phyloP scores from a whole-genome alignment of 208 protist genomes.

The Leishmania arabica region DNA sequence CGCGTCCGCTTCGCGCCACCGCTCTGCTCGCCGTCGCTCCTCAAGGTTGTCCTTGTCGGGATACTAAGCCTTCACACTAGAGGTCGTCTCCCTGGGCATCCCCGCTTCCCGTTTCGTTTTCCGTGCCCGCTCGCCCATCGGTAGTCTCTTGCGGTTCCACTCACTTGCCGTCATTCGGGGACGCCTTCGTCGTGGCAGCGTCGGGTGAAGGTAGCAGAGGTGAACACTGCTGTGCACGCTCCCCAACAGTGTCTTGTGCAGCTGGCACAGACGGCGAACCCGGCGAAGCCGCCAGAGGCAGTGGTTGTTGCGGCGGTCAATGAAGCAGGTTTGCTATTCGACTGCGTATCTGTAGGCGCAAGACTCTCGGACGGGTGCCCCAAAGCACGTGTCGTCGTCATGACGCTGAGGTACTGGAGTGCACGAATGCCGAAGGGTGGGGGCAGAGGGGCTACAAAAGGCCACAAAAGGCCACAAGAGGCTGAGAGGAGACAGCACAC shows the following conservation, averaged over 20 bases:
- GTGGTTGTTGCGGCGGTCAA: not conserved
- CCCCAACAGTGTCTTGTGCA: not conserved
- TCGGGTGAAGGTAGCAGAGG: not conserved
- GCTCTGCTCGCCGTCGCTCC: not conserved
- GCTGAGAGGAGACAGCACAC: not conserved
- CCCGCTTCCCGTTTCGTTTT: not conserved
- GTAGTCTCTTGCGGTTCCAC: not conserved
- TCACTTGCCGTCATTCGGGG: not conserved
- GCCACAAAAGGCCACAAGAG: not conserved
- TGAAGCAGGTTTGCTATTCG: not conserved
- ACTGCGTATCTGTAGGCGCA: not conserved
- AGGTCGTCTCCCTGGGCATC: no score
- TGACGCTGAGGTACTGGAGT: not conserved
- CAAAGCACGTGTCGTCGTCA: not conserved
- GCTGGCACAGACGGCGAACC: not conserved
- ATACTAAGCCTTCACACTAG: no score
- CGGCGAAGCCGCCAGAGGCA: not conserved
- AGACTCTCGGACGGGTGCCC: not conserved
- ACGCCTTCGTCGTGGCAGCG: not conserved
- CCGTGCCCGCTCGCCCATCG: not conserved
- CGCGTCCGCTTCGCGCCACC: constrained; percentile 27
- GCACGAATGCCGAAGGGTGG: not conserved
- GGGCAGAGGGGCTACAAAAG: not conserved
- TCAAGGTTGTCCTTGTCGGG: not conserved
- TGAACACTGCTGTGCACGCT: not conserved